Conservation (phyloP, 345 rosid genomes). For the Dipteronia dyeriana region DNA sequence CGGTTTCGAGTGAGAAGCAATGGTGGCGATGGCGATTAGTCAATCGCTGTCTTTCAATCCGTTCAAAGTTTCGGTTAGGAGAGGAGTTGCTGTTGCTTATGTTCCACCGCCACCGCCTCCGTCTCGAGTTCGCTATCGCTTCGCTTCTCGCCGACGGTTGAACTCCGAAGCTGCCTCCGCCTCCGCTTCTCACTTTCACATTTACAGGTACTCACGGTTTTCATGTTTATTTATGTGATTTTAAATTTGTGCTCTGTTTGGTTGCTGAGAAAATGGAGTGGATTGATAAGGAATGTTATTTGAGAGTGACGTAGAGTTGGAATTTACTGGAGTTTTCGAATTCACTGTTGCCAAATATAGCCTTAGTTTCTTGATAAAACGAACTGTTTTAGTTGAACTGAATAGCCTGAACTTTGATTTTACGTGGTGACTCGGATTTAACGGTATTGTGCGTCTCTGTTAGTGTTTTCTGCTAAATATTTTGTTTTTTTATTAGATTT, state of each 20-base stretch:
- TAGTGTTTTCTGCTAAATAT: not conserved
- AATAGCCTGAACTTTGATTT: too few relatives aligned
- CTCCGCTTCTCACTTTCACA: slow-evolving; percentile 1
- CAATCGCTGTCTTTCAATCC: slow-evolving; percentile 38
- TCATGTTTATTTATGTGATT: too few relatives aligned
- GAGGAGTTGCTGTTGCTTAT: slow-evolving; percentile 28
- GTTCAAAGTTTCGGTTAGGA: slow-evolving; percentile 34
- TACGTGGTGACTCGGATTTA: too few relatives aligned
- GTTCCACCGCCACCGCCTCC: slow-evolving; percentile 39
- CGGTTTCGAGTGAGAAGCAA: slow-evolving; percentile 12
- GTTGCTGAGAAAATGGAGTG: slow-evolving; percentile 11
- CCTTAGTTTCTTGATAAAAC: too few relatives aligned
- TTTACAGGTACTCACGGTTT: slow-evolving; percentile 34
- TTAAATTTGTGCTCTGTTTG: slow-evolving; percentile 6
- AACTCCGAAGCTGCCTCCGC: slow-evolving; percentile 29
- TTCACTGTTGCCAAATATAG: not conserved
- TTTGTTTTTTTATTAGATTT: slow-evolving; percentile 38
- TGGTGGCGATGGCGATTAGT: slow-evolving; percentile 52
- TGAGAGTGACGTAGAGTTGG: not conserved
- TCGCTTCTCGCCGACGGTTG: slow-evolving; percentile 69
- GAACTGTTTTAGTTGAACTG: too few relatives aligned
- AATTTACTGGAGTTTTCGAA: not conserved
- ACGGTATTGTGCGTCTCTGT: too few relatives aligned
- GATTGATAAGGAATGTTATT: not conserved
- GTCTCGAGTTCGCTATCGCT: slow-evolving; percentile 53